Conservation (phyloP, 2,329 filamentous ascomycete species). For the Aureobasidium lini region DNA sequence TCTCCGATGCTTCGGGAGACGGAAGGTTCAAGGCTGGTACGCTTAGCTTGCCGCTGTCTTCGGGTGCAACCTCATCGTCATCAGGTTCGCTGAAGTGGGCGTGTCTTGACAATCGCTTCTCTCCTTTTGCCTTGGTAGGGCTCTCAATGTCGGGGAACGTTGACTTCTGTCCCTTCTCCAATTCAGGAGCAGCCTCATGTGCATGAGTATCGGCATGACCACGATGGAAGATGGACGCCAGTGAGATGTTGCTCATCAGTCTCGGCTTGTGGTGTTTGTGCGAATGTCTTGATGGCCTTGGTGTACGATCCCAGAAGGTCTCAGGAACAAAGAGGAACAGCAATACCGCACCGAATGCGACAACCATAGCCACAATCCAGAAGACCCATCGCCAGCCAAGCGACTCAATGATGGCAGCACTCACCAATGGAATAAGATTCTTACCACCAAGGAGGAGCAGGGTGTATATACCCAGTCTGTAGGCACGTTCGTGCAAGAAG, state of each 20-base stretch:
- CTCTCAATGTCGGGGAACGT: not conserved
- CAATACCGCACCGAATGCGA: slow-evolving; percentile 60
- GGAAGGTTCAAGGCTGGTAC: slow-evolving; percentile 9
- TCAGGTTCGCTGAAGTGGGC: slow-evolving; percentile 19
- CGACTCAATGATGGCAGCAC: slow-evolving; percentile 71
- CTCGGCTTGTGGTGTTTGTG: slow-evolving; percentile 24
- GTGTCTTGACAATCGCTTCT: slow-evolving; percentile 21
- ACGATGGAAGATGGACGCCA: slow-evolving; percentile 23
- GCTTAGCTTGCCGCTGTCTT: not conserved
- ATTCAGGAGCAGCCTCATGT: slow-evolving; percentile 4
- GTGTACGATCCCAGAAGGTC: slow-evolving; percentile 89
- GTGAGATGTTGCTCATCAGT: slow-evolving; percentile 18
- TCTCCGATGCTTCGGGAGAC: not conserved
- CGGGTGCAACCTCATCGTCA: slow-evolving; percentile 6
- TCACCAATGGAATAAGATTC: slow-evolving; percentile 80
- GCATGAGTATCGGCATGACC: slow-evolving; percentile 15
- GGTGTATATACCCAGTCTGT: slow-evolving; percentile 88
- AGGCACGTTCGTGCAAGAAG: slow-evolving; percentile 89
- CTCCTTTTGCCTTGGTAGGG: not conserved
- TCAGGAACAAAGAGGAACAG: slow-evolving; percentile 90
- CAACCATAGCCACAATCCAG: slow-evolving; percentile 72
- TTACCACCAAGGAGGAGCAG: slow-evolving; percentile 76
- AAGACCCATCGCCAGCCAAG: slow-evolving; percentile 61
- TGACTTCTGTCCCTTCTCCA: not conserved
- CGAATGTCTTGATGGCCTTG: slow-evolving; percentile 38